These are phyloP conservation scores for Linum trigynum DNA, from an alignment of 345 rosid genomes.

Conservation along the genomic window DNA sequence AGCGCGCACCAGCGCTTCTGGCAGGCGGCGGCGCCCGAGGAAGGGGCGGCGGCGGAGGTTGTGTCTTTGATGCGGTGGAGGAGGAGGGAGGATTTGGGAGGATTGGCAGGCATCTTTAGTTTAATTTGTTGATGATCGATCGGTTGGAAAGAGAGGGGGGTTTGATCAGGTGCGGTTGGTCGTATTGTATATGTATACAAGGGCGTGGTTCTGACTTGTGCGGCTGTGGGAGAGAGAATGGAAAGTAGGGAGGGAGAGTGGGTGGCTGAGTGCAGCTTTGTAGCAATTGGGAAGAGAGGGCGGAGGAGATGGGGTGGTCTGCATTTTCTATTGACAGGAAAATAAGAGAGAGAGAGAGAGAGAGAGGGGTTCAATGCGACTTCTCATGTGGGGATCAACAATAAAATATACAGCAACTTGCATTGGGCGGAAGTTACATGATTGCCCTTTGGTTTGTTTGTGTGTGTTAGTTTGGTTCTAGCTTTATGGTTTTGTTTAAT, in stretches of 20 bases:
- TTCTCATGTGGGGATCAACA: too few relatives aligned
- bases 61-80: conserved; percentile 23
- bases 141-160: too few relatives aligned
- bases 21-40: conserved; percentile 3
- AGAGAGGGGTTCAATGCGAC: too few relatives aligned
- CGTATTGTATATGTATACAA: background rate
- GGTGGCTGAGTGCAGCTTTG: too few relatives aligned
- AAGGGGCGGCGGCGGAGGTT: background rate
- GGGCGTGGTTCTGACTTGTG: background rate
- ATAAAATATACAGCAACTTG: background rate
- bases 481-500: too few relatives aligned
- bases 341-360: too few relatives aligned
- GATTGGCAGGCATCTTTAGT: conserved; percentile 20
- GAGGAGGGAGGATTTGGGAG: conserved; percentile 23
- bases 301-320: background rate
- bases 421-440: background rate
- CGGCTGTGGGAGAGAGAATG: background rate
- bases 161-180: background rate
- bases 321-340: too few relatives aligned
- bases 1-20: conserved; percentile 20
- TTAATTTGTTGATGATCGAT: background rate
- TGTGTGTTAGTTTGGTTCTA: background rate
- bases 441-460: background rate
- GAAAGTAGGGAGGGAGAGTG: background rate
- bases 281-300: background rate